Percentiles rank a stretch among this genome's conserved stretches.
phyloP scores from a whole-genome alignment of 2,329 filamentous ascomycete genomes.

The Botrytis galanthina region DNA sequence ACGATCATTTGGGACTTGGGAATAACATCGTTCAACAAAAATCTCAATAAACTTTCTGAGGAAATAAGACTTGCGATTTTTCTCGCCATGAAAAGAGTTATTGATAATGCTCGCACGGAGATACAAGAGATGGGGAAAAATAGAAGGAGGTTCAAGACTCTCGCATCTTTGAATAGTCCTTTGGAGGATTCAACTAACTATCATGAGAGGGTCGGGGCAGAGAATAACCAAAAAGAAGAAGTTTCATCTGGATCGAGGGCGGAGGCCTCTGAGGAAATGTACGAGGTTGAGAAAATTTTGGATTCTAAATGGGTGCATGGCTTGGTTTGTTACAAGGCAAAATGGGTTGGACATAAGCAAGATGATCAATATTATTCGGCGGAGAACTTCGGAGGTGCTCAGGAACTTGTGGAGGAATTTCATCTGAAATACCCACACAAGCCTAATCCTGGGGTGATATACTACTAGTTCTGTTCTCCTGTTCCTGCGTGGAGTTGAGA shows the following conservation, averaged over 20 bases:
- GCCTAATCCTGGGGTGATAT: not conserved
- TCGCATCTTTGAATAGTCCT: not conserved
- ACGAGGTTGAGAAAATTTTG: not conserved
- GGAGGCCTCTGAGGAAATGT: too few species aligned
- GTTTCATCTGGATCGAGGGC: not conserved
- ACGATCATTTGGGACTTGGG: slow-evolving; percentile 3
- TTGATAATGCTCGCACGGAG: not conserved
- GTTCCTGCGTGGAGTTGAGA: not conserved
- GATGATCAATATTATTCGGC: not conserved
- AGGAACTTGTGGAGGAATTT: not conserved
- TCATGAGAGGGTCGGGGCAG: not conserved
- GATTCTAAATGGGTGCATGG: not conserved
- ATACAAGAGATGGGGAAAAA: too few species aligned
- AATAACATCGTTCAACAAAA: not conserved
- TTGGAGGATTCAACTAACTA: not conserved
- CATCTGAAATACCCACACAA: not conserved
- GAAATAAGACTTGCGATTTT: too few species aligned
- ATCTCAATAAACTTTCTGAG: too few species aligned
- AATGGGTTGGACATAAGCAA: not conserved
- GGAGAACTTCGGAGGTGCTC: not conserved
- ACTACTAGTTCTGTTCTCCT: not conserved
- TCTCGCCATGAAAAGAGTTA: not conserved
- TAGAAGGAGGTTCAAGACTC: not conserved
- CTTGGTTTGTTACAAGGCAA: not conserved
- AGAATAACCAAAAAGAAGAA: not conserved